Base-by-base conservation (phyloP, 2,329 filamentous ascomycete genomes). In the Penicillium olsonii region DNA sequence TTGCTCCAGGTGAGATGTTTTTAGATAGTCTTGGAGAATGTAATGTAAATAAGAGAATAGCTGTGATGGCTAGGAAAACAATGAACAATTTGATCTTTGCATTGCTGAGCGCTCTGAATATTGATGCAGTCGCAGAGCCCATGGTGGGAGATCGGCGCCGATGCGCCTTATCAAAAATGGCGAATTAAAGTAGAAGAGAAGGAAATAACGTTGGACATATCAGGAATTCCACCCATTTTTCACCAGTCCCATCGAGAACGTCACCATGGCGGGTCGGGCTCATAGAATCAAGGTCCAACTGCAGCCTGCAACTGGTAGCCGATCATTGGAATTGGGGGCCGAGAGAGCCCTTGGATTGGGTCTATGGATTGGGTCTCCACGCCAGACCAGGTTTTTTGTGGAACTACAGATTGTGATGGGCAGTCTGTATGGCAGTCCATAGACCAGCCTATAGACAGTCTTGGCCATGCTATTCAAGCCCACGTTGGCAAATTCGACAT, bases 221-320 rank as follows among this genome's bases (percentile, higher is more conserved):
- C n/a, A 24, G 22, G 22, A 24, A 24, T 5, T 24, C 22, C 22
- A 24, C 8, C 8, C 22, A 24, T 24, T 24, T 24, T 24, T 24
- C 8, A 24, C 8, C 22, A 24, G 22, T 24, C n/a, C n/a, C n/a
- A 8, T 24, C 22, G 24, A 10, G 27, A 37, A 49, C 47, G 47
- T 49, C 47, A 49, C 47, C 20, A 38, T 34, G 34, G 47, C 47
- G 42, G 47, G 47, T 49, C 46, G 10, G 33, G 14, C 34, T 19
- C 12, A 34, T 15, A 17, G 10, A 39, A 11, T 26, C 17, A 20
- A 42, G 12, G 12, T 17, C 15, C 18, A 34, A 29, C 26, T 31
- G 29, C 29, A 31, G 29, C 3, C 29, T 31, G 29, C 29, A 31
- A n/a, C 12, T 31, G 11, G 29, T n/a, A 4, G 20, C 3, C 12